Base-by-base conservation (phyloP, 352 stramenopile species). In the Ophiocytium majus region DNA sequence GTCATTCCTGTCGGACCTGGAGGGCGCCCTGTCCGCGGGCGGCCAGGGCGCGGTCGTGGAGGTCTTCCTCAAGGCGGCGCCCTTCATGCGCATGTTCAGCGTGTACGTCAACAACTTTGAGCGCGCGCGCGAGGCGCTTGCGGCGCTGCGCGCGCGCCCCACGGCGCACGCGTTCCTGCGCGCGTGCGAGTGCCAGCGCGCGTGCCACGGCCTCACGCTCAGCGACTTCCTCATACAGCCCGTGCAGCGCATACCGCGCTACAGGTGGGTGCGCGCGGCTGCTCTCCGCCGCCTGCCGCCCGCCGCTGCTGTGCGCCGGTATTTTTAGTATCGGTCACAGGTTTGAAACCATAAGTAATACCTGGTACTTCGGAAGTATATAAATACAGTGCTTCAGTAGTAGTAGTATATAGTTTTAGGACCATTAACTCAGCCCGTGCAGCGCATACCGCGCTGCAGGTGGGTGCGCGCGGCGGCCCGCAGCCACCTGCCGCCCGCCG, bases 71-170 rank as follows among this genome's bases (percentile, higher is more conserved):
- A 86, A 88, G 49, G 64, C 85, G 9, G 87, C 87, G 50, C 87
- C 85, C 31, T 89, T 90, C 37, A 76, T 90, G 57, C 89, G 84
- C 50, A 87, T 90, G 75, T 90, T 89, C 66, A 87, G 84, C 10
- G 50, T 84, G 50, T 90, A 90, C 83, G 83, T 90, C n/a, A 89
- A 89, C 63, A 90, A 89, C 80, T 89, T 89, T 75, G 85, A 90
- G 37, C 0, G 63, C 17, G 84, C 84, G 9, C 50, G 50, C 37
- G 80, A 82, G 33, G 50, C 50, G 0, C 78, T 87, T 14, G 81
- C 85, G 19, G 37, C 74, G 31, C 74, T 85, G 31, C 33, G 79
- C 33, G 76, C 79, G 49, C 81, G 84, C 37, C 64, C 79, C 0
- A 35, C 50, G 19, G 86, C 83, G 57, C 57, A 74, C 74, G 87